Evolutionary conservation across 2,329 filamentous ascomycete species (phyloP), one percentile per base, ranked within the genome.

Genomic region (Trichophyton simii): DNA sequence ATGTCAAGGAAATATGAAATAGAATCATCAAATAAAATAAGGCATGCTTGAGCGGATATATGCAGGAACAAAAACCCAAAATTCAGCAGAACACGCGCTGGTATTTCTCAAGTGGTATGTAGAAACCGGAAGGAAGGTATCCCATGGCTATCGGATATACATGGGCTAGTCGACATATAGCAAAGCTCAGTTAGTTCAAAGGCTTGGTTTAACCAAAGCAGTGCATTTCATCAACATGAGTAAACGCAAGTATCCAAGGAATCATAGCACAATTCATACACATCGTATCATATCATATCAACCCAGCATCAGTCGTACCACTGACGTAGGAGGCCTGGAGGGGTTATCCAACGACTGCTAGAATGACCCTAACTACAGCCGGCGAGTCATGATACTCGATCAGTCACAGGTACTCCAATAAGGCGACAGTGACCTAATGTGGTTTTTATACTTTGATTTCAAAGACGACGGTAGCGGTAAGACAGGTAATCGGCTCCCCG

Each of bases 401-500:
- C 3, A n/a, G 41, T 25, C 46, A 28, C 3, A 25, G 52, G 28
- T 4, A 36, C 11, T 3, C 11, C n/a, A 20, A 8, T 8, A n/a
- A 28, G 46, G 22, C 11, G 22, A n/a, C 3, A 8, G 46, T 22
- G 22, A n/a, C 15, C 11, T 44, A 18, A 28, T 13, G 9, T 36
- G 3, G 28, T 28, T 6, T 36, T 38, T 55, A 55, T 6, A 58
- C 22, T 13, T 44, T 20, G 18, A 64, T 20, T 2, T 62, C 55
- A 42, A 67, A 67, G 2, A 52, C 60, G 28, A 67, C 62, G 18
- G 57, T 20, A 18, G 91, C 91, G 61, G 87, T 86, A 70, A 99
- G 80, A 77, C 94, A 99, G 63, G 91, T 95, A 66, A 99, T 87
- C 71, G 84, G 85, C 66, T 85, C 79, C 62, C 83, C 80, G 59